Conservation (phyloP, 2,329 filamentous ascomycete species). For the Scedosporium aurantiacum region DNA sequence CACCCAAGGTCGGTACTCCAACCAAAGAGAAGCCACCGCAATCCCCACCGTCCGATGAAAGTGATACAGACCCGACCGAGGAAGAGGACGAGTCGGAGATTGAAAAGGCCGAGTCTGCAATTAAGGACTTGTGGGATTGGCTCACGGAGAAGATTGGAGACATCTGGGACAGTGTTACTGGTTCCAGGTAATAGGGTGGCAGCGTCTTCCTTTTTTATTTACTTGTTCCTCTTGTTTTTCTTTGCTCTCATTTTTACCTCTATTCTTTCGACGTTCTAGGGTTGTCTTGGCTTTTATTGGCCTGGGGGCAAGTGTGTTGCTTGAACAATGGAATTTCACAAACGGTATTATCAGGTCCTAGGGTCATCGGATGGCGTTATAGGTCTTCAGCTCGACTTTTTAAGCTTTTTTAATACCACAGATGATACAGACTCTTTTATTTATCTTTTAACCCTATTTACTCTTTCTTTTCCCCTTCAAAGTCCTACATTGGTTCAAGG, state of each 20-base stretch:
- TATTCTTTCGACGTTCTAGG: no score
- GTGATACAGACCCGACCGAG: slow-evolving; percentile 8
- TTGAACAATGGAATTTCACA: no score
- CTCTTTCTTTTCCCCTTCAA: no score
- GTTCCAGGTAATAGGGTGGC: not conserved
- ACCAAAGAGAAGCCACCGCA: not conserved
- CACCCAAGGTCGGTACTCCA: slow-evolving; percentile 9
- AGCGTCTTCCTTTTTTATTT: not conserved
- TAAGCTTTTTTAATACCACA: no score
- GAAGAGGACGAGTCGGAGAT: slow-evolving; percentile 8
- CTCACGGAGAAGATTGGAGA: slow-evolving; percentile 34
- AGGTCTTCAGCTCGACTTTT: no score
- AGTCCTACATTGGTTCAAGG: no score
- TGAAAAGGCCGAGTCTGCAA: slow-evolving; percentile 16
- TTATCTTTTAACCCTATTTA: no score
- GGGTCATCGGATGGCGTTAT: no score
- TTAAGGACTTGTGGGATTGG: slow-evolving; percentile 39
- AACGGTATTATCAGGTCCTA: no score
- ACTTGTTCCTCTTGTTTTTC: not conserved
- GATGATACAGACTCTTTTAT: no score
- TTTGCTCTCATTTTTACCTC: not conserved
- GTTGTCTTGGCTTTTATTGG: no score
- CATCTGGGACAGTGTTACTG: slow-evolving; percentile 22
- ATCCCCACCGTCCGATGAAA: slow-evolving; percentile 6
- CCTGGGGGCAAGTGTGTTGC: no score